phyloP scores from a whole-genome alignment of 352 stramenopile genomes.

The Vaucheria bursata region DNA sequence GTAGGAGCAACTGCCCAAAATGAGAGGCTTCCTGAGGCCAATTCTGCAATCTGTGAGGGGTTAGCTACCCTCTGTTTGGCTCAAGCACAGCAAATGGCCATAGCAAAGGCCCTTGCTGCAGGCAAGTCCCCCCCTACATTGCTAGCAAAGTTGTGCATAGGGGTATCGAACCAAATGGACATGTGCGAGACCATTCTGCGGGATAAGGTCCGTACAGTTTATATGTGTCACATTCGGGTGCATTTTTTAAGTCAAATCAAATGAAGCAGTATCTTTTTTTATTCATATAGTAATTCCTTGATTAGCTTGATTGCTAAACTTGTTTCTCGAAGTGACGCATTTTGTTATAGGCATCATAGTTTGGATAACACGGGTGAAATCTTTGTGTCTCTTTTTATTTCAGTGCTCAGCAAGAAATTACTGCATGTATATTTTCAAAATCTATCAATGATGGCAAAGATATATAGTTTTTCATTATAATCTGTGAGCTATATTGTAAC shows the following conservation, averaged over 20 bases:
- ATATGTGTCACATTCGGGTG: too few species aligned
- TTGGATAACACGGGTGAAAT: background rate
- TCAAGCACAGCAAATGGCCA: slow-evolving; percentile 30
- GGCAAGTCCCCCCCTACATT: slow-evolving; percentile 32
- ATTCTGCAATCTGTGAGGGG: slow-evolving; percentile 23
- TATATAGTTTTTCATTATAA: too few species aligned
- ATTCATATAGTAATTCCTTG: background rate
- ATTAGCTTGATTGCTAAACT: background rate
- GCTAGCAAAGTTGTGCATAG: slow-evolving; percentile 20
- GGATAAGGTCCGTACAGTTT: too few species aligned
- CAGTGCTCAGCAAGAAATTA: too few species aligned
- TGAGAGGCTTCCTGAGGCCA: slow-evolving; percentile 20
- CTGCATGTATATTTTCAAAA: too few species aligned
- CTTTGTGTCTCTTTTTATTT: too few species aligned
- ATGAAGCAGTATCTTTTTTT: background rate
- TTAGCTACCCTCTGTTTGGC: slow-evolving; percentile 28
- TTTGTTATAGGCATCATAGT: background rate
- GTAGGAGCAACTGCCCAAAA: slow-evolving; percentile 31
- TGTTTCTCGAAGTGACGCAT: background rate
- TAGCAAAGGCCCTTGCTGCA: slow-evolving; percentile 19
- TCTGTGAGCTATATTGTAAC: too few species aligned
- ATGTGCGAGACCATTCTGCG: slow-evolving; percentile 19
- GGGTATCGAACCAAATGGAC: slow-evolving; percentile 21
- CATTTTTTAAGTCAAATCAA: too few species aligned
- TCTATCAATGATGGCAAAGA: too few species aligned